Evolutionary conservation across 805 yeast species (phyloP).

Genomic region (Torulaspora gathmanii): DNA sequence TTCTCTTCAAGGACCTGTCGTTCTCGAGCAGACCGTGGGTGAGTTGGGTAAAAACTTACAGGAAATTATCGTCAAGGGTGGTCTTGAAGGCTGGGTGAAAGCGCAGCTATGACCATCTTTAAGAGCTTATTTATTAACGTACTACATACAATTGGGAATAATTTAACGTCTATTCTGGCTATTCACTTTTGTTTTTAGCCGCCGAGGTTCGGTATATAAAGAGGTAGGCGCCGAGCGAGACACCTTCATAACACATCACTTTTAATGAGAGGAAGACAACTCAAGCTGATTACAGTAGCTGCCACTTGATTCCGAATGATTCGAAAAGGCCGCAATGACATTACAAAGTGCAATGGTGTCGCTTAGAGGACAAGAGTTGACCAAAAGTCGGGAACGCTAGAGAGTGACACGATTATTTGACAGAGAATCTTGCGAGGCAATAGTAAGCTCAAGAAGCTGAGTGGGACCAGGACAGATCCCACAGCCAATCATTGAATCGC

Average conservation of each 20-base stretch:
- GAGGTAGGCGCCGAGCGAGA: background rate
- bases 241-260: background rate
- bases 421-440: too few species aligned
- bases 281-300: background rate
- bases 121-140: background rate
- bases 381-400: too few species aligned
- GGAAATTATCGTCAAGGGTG: constrained; percentile 95
- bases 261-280: background rate
- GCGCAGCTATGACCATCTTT: constrained; percentile 41
- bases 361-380: too few species aligned
- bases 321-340: too few species aligned
- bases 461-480: too few species aligned
- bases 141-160: background rate
- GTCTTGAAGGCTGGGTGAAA: constrained; percentile 97
- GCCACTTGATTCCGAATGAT: too few species aligned
- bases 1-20: constrained; percentile 43
- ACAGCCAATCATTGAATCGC: too few species aligned
- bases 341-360: too few species aligned
- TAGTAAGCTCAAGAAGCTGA: too few species aligned
- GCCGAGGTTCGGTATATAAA: background rate
- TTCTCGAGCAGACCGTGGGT: constrained; percentile 84
- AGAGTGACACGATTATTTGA: too few species aligned
- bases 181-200: background rate
- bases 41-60: constrained; percentile 93
- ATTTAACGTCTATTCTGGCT: background rate